Conservation (phyloP, 352 stramenopile genomes). For the Blastocystis hominis region DNA sequence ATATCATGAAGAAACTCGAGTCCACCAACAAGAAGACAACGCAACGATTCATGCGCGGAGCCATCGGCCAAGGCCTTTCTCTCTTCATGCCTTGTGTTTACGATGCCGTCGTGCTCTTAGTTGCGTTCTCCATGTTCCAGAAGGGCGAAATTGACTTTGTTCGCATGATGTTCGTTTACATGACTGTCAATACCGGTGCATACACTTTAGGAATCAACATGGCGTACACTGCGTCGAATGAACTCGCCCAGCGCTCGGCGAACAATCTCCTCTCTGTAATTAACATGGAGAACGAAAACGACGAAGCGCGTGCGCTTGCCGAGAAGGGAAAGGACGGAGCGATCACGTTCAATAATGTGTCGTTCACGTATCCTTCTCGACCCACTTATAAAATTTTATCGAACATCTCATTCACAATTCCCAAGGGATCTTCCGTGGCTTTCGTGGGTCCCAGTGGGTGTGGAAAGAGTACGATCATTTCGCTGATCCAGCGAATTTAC, state of each 20-base stretch:
- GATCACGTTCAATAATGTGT: slow-evolving; percentile 76
- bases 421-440: slow-evolving; percentile 70
- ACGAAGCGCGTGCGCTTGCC: neutral
- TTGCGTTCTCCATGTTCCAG: neutral
- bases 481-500: slow-evolving; percentile 69
- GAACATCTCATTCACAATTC: slow-evolving; percentile 68
- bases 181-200: slow-evolving; percentile 13
- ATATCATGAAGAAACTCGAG: neutral
- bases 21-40: neutral
- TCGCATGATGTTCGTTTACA: neutral
- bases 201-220: slow-evolving; percentile 40
- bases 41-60: neutral
- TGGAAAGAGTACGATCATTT: slow-evolving; percentile 74
- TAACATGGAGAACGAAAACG: neutral
- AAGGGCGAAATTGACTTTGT: neutral
- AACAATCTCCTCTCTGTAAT: slow-evolving; percentile 12
- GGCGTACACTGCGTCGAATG: slow-evolving; percentile 17
- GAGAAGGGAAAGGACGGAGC: slow-evolving; percentile 36
- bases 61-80: neutral
- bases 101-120: neutral
- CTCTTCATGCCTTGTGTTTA: neutral
- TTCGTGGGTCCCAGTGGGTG: slow-evolving; percentile 73
- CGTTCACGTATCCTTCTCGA: slow-evolving; percentile 78
- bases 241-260: neutral
- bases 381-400: slow-evolving; percentile 70